Conservation (phyloP, 1,139 yeast genomes). For the Groenewaldozyma auringiensis region DNA sequence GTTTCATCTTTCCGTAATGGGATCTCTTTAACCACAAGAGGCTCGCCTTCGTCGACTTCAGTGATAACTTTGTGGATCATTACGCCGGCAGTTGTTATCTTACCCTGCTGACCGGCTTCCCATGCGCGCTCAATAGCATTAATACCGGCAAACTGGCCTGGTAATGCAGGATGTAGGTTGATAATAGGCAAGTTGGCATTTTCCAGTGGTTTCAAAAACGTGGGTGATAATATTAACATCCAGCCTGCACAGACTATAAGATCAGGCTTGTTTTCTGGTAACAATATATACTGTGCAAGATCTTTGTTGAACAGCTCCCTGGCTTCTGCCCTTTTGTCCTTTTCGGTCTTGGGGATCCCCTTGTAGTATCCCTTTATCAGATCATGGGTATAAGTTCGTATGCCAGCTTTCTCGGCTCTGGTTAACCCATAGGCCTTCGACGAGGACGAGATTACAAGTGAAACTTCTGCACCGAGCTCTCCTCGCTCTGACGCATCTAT, state of each 20-base stretch:
- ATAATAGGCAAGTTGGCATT: slow-evolving; percentile 64
- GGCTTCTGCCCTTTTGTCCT: slow-evolving; percentile 47
- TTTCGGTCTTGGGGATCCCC: slow-evolving; percentile 60
- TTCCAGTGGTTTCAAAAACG: slow-evolving; percentile 60
- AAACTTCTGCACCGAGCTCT: slow-evolving; percentile 47
- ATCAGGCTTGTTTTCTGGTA: slow-evolving; percentile 47
- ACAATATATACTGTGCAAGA: slow-evolving; percentile 58
- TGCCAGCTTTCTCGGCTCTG: slow-evolving; percentile 62
- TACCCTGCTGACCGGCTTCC: slow-evolving; percentile 85
- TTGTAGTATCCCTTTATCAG: slow-evolving; percentile 62
- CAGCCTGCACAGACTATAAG: slow-evolving; percentile 96
- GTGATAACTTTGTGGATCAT: slow-evolving; percentile 95
- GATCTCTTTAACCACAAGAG: slow-evolving; percentile 72
- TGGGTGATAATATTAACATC: slow-evolving; percentile 85
- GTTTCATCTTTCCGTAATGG: slow-evolving; percentile 64
- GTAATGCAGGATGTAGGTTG: slow-evolving; percentile 92
- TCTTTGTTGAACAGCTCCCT: slow-evolving; percentile 71
- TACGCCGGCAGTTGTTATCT: slow-evolving; percentile 74
- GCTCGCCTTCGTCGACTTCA: slow-evolving; percentile 90
- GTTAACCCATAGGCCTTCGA: slow-evolving; percentile 74
- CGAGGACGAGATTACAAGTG: slow-evolving; percentile 77
- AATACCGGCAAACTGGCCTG: slow-evolving; percentile 95
- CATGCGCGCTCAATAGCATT: slow-evolving; percentile 95
- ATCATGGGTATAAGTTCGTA: slow-evolving; percentile 63
- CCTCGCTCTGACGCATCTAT: slow-evolving; percentile 58